These are phyloP conservation scores for Xanthoceras sorbifolium DNA, from an alignment of 345 rosid genomes.

Conservation along the genomic window DNA sequence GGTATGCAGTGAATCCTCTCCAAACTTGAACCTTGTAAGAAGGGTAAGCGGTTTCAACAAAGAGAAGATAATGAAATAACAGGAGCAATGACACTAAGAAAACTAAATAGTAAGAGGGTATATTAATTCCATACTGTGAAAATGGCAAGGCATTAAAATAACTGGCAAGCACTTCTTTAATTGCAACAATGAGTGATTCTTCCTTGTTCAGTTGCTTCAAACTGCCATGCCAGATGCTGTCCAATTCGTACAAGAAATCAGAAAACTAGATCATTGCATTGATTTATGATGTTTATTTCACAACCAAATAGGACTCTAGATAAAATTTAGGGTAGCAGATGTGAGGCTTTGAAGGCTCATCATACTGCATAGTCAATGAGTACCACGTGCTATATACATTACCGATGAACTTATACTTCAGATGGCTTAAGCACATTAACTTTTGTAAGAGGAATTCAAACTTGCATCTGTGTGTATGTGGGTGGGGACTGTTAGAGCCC, in stretches of 20 bases:
- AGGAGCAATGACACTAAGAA: not conserved
- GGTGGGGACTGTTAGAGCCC: not conserved
- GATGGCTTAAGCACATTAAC: not conserved
- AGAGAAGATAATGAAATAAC: constrained; percentile 9
- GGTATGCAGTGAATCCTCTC: constrained; percentile 20
- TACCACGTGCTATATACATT: not conserved
- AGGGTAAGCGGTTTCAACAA: constrained; percentile 25
- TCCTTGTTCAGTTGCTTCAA: constrained; percentile 39
- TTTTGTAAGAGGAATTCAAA: not conserved
- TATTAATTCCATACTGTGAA: constrained; percentile 24
- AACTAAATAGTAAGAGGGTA: not conserved
- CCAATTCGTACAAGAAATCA: constrained; percentile 16
- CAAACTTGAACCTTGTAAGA: constrained; percentile 44
- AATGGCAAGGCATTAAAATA: constrained; percentile 37
- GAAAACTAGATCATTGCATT: constrained; percentile 6
- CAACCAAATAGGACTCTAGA: not conserved
- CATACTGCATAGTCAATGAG: too few species aligned
- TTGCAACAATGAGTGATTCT: constrained; percentile 32
- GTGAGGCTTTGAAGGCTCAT: too few species aligned
- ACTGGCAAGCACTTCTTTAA: constrained; percentile 42
- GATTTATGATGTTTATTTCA: not conserved
- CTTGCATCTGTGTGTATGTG: not conserved
- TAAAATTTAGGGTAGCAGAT: not conserved
- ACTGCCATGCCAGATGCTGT: constrained; percentile 58
- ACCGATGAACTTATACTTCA: constrained; percentile 11